Conservation (phyloP, 1,284 basidiomycete genomes). For the Fomitopsis betulina region DNA sequence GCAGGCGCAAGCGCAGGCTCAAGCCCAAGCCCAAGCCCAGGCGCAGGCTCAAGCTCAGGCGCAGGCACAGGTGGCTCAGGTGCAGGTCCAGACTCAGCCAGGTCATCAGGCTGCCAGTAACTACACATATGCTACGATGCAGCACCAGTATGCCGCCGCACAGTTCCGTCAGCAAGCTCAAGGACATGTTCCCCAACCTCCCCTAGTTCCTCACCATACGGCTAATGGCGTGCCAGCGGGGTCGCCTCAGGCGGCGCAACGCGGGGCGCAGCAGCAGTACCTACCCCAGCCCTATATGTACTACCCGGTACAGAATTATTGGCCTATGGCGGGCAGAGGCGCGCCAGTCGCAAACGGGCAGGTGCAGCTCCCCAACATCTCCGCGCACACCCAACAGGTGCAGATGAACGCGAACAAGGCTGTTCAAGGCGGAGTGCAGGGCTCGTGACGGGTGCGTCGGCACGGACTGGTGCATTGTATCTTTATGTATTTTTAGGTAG, state of each 20-base stretch:
- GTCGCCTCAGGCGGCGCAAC: constrained; percentile 9
- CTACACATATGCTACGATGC: constrained; percentile 11
- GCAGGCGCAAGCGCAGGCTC: constrained; percentile 16
- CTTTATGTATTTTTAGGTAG: constrained; percentile 9
- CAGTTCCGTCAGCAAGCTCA: constrained; percentile 8
- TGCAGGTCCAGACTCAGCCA: constrained; percentile 15
- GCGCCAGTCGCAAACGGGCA: constrained; percentile 26
- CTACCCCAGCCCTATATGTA: constrained; percentile 23
- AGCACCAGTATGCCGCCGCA: constrained; percentile 6
- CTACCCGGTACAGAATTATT: constrained; percentile 17
- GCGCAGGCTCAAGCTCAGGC: constrained; percentile 9
- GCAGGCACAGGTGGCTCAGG: constrained; percentile 17
- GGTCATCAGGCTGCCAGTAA: constrained; percentile 7
- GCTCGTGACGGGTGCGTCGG: constrained; percentile 20
- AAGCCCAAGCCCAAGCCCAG: too few relatives aligned
- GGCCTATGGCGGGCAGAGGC: constrained; percentile 24
- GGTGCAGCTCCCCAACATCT: constrained; percentile 20
- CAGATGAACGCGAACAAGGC: constrained; percentile 30
- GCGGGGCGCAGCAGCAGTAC: constrained; percentile 21
- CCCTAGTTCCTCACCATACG: constrained; percentile 20
- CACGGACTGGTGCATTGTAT: neutral
- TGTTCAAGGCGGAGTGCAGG: constrained; percentile 33
- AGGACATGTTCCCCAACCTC: constrained; percentile 17
- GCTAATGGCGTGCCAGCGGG: constrained; percentile 15
- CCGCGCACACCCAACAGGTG: constrained; percentile 30